Evolutionary conservation across 345 rosid species (phyloP).

Genomic region (Arabidopsis arenosa): DNA sequence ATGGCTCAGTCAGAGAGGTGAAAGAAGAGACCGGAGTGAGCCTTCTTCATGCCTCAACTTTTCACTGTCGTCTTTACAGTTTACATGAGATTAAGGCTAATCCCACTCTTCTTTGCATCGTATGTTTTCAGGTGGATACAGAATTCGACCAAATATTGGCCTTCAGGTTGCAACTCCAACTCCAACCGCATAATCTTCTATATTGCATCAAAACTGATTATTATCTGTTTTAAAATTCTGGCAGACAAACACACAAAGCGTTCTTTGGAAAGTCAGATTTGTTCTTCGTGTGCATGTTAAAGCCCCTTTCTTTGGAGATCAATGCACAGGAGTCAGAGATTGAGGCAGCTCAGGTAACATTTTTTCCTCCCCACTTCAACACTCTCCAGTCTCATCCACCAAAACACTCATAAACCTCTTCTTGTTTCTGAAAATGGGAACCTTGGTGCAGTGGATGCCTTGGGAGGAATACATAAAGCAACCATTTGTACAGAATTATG

Average conservation of each 20-base stretch:
- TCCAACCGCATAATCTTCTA: slow-evolving; percentile 10
- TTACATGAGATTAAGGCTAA: slow-evolving; percentile 28
- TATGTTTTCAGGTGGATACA: slow-evolving; percentile 63
- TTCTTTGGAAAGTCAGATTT: slow-evolving; percentile 83
- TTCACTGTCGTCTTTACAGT: background rate
- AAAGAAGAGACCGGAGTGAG: slow-evolving; percentile 97
- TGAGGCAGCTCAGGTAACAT: slow-evolving; percentile 69
- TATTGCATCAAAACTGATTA: slow-evolving; percentile 15
- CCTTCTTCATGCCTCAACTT: background rate
- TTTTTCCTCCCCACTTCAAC: background rate
- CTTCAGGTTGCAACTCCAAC: slow-evolving; percentile 61
- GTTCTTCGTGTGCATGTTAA: slow-evolving; percentile 78
- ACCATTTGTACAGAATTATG: slow-evolving; percentile 46
- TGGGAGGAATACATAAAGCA: slow-evolving; percentile 50
- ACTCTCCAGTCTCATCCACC: slow-evolving; percentile 17
- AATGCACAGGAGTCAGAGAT: slow-evolving; percentile 77
- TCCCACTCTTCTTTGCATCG: slow-evolving; percentile 1
- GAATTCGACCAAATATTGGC: slow-evolving; percentile 78
- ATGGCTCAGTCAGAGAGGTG: slow-evolving; percentile 84
- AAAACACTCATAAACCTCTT: slow-evolving; percentile 7
- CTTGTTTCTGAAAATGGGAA: slow-evolving; percentile 26
- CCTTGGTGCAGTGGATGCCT: slow-evolving; percentile 77
- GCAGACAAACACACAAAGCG: slow-evolving; percentile 75
- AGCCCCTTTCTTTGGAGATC: slow-evolving; percentile 71
- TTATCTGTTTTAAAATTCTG: slow-evolving; percentile 19